Evolutionary conservation across 495 filamentous ascomycete genomes (phyloP).

Genomic region (Lophium mytilinum): DNA sequence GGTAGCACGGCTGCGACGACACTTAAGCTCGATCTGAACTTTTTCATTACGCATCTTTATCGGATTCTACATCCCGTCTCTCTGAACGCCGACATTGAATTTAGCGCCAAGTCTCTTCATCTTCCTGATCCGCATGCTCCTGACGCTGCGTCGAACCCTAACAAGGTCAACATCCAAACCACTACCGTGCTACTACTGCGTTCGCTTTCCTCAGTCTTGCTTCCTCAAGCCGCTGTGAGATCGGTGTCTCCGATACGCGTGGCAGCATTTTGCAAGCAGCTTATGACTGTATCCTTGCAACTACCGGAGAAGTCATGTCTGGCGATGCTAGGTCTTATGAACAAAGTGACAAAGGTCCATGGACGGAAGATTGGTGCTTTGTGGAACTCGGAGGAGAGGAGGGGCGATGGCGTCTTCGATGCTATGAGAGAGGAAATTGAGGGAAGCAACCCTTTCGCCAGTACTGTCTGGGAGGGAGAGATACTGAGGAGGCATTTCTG

Average conservation of each 20-base stretch:
- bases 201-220: constrained; percentile 68
- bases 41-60: constrained; percentile 92
- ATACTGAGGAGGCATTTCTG: constrained; percentile 76
- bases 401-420: constrained; percentile 68
- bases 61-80: constrained; percentile 66
- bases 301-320: constrained; percentile 78
- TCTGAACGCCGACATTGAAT: constrained; percentile 78
- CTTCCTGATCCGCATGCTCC: constrained; percentile 63
- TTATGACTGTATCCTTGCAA: constrained; percentile 73
- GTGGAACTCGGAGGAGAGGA: constrained; percentile 85
- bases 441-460: constrained; percentile 78
- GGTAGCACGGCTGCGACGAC: constrained; percentile 51
- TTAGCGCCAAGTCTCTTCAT: constrained; percentile 68
- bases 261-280: constrained; percentile 86
- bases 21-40: constrained; percentile 82
- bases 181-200: constrained; percentile 84
- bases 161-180: constrained; percentile 86
- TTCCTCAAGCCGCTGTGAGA: constrained; percentile 51
- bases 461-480: constrained; percentile 91
- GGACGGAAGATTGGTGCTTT: constrained; percentile 59
- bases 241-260: constrained; percentile 67
- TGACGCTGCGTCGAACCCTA: constrained; percentile 27
- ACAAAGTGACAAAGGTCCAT: constrained; percentile 64
- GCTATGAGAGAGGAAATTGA: constrained; percentile 56
- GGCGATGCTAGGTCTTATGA: constrained; percentile 66